Evolutionary conservation across 129 eudicot genomes (phyloP).

Genomic region (Escallonia rubra): DNA sequence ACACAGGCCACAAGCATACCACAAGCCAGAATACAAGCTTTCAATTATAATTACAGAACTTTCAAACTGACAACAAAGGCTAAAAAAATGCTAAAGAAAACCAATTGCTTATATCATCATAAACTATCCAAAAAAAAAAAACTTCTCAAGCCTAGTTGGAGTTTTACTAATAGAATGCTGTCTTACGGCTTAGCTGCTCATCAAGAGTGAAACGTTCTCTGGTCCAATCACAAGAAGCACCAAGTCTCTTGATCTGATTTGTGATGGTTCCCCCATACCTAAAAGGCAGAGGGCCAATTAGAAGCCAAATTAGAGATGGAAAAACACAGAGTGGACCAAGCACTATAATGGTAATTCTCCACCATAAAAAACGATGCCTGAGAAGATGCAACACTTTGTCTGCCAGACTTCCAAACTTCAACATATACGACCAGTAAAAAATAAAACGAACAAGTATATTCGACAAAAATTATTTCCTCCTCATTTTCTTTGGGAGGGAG

Average conservation of each 20-base stretch:
- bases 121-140: constrained; percentile 11
- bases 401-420: too few relatives aligned
- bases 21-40: neutral
- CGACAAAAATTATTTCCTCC: too few relatives aligned
- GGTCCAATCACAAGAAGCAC: constrained; percentile 99
- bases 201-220: constrained; percentile 94
- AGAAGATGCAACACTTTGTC: too few relatives aligned
- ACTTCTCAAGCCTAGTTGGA: constrained; percentile 6
- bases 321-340: neutral
- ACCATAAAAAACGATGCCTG: too few relatives aligned
- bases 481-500: too few relatives aligned
- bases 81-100: neutral
- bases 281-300: constrained; percentile 5
- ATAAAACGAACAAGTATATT: too few relatives aligned
- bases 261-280: constrained; percentile 98
- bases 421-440: too few relatives aligned
- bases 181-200: constrained; percentile 98
- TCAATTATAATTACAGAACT: neutral
- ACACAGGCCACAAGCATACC: neutral
- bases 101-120: constrained; percentile 7
- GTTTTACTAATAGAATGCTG: constrained; percentile 28
- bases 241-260: constrained; percentile 90
- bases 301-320: constrained; percentile 4
- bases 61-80: neutral
- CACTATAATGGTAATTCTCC: too few relatives aligned